phyloP scores from a whole-genome alignment of 306 rosid species.

The Fragaria iinumae region DNA sequence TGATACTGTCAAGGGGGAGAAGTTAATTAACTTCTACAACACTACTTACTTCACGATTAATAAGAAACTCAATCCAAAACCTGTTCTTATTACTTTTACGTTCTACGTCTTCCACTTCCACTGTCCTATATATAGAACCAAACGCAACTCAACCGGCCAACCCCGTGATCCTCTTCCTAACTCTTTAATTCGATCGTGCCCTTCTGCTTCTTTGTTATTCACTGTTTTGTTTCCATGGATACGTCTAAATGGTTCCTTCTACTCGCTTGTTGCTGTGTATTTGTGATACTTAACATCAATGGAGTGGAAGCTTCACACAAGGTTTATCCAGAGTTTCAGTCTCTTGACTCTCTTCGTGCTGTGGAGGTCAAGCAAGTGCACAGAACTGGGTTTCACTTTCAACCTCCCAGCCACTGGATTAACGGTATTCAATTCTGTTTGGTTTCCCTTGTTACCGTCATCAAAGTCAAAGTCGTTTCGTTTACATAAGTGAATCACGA shows the following conservation, averaged over 20 bases:
- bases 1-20: too few relatives aligned
- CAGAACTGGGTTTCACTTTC: conserved; percentile 77
- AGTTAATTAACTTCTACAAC: too few relatives aligned
- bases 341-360: conserved; percentile 24
- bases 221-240: background rate
- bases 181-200: background rate
- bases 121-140: background rate
- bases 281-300: conserved; percentile 29
- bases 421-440: conserved; percentile 47
- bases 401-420: conserved; percentile 72
- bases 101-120: background rate
- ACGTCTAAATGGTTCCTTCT: conserved; percentile 4
- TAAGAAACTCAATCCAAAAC: background rate
- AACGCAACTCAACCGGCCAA: background rate
- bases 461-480: background rate
- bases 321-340: conserved; percentile 35
- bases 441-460: background rate
- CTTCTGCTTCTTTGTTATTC: background rate
- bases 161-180: background rate
- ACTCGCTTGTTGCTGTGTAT: conserved; percentile 22
- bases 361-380: conserved; percentile 25
- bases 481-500: background rate
- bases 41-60: too few relatives aligned
- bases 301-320: conserved; percentile 50
- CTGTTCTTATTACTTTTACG: too few relatives aligned